A percentile compares a stretch with the other conserved stretches of the same genome.
Conservation (phyloP, 495 filamentous ascomycete species). For the Penicillium egyptiacum region DNA sequence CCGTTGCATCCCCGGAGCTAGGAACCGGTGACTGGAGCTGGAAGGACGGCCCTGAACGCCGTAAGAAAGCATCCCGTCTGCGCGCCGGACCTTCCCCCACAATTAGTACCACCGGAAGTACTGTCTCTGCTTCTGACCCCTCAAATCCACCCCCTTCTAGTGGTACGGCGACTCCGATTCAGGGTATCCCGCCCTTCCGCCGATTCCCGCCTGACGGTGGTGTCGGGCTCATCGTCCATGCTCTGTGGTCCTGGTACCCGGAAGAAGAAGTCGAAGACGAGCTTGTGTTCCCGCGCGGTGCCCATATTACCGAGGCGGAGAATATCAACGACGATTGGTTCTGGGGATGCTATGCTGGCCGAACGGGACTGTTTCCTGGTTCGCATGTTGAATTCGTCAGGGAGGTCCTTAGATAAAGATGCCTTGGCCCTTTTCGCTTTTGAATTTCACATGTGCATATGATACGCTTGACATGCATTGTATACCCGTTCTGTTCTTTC, state of each 20-base stretch:
- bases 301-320: slow-evolving; percentile 76
- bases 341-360: slow-evolving; percentile 75
- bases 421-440: neutral
- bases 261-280: slow-evolving; percentile 64
- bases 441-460: neutral
- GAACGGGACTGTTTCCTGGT: slow-evolving; percentile 72
- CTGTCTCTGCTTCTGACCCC: slow-evolving; percentile 18
- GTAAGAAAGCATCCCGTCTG: slow-evolving; percentile 49
- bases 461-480: neutral
- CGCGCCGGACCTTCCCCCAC: slow-evolving; percentile 18
- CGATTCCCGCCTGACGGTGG: slow-evolving; percentile 72
- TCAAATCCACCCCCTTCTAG: neutral
- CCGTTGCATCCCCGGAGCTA: slow-evolving; percentile 28
- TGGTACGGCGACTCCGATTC: slow-evolving; percentile 16
- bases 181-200: slow-evolving; percentile 19
- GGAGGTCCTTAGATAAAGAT: slow-evolving; percentile 31
- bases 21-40: slow-evolving; percentile 49
- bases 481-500: neutral
- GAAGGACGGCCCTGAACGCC: slow-evolving; percentile 48
- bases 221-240: slow-evolving; percentile 58
- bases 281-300: slow-evolving; percentile 76
- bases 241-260: slow-evolving; percentile 74
- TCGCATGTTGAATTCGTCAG: slow-evolving; percentile 58
- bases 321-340: slow-evolving; percentile 88
- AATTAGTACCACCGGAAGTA: slow-evolving; percentile 3